Percentiles rank a stretch among this genome's conserved stretches.
These are phyloP conservation scores for Trypanosoma caninum DNA, from an alignment of 208 protist genomes.

Conservation along the genomic window DNA sequence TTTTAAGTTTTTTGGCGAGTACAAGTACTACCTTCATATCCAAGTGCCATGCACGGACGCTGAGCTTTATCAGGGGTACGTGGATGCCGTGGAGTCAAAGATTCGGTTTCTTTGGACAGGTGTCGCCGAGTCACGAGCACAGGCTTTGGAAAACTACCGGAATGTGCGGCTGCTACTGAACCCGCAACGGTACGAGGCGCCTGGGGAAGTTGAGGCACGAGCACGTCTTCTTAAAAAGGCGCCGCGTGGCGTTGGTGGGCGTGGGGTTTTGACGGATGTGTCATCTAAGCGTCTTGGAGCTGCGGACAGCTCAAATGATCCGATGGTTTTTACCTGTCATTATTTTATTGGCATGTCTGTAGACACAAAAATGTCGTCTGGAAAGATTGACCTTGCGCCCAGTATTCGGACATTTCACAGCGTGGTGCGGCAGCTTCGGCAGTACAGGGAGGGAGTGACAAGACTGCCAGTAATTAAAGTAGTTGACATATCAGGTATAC, in stretches of 20 bases:
- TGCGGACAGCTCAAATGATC: neutral
- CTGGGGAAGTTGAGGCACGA: conserved; percentile 60
- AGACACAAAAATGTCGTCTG: conserved; percentile 40
- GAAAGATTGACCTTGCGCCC: conserved; percentile 60
- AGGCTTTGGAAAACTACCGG: conserved; percentile 69
- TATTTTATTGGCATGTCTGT: conserved; percentile 88
- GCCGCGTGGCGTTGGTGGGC: neutral
- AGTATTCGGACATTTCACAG: conserved; percentile 69
- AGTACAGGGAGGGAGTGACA: conserved; percentile 73
- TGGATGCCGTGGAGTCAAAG: conserved; percentile 83
- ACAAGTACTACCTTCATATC: conserved; percentile 84
- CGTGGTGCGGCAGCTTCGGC: conserved; percentile 60
- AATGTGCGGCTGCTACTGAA: conserved; percentile 77
- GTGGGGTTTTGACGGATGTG: neutral
- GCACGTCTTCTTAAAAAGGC: conserved; percentile 27
- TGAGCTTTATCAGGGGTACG: conserved; percentile 79
- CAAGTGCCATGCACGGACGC: conserved; percentile 68
- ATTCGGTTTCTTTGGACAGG: conserved; percentile 84
- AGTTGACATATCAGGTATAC: conserved; percentile 61
- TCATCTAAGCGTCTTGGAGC: neutral
- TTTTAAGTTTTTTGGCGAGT: conserved; percentile 75
- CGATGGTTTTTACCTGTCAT: conserved; percentile 28
- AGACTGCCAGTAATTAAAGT: conserved; percentile 63
- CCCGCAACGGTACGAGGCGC: conserved; percentile 77
- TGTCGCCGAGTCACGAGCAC: conserved; percentile 60